Conservation (phyloP, 2,329 filamentous ascomycete genomes). For the Aureobasidium sp. region DNA sequence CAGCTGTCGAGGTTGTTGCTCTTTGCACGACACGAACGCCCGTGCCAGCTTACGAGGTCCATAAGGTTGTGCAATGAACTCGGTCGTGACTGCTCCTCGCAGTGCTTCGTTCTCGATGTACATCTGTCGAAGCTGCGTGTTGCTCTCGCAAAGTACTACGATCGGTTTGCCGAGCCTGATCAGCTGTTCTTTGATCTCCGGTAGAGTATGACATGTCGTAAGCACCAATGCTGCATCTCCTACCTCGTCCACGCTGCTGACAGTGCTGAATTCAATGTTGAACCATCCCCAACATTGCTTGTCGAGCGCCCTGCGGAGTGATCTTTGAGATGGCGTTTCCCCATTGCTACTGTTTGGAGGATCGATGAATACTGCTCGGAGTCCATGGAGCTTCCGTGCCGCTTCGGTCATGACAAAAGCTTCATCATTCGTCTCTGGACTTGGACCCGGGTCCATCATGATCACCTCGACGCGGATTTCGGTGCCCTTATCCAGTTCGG, state of each 20-base stretch:
- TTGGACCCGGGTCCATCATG: constrained; percentile 25
- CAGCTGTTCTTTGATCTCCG: not conserved
- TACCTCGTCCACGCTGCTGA: not conserved
- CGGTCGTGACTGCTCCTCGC: not conserved
- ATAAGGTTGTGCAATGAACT: constrained; percentile 10
- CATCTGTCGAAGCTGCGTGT: not conserved
- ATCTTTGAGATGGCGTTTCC: not conserved
- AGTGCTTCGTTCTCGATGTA: not conserved
- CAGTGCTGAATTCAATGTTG: not conserved
- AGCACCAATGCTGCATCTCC: not conserved
- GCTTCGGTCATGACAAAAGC: not conserved
- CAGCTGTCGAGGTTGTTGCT: not conserved
- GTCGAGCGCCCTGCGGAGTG: not conserved
- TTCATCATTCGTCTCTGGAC: not conserved
- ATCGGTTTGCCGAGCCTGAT: not conserved
- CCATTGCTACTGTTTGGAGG: not conserved
- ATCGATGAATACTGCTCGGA: not conserved
- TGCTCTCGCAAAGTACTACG: constrained; percentile 15
- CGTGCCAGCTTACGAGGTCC: constrained; percentile 10
- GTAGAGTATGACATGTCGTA: not conserved
- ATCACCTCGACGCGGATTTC: constrained; percentile 43
- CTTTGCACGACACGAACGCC: not conserved
- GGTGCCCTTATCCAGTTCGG: constrained; percentile 45
- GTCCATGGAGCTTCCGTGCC: not conserved
- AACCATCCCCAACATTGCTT: constrained; percentile 5